phyloP scores from a whole-genome alignment of 2,329 filamentous ascomycete species.

The Xylaria sp. region DNA sequence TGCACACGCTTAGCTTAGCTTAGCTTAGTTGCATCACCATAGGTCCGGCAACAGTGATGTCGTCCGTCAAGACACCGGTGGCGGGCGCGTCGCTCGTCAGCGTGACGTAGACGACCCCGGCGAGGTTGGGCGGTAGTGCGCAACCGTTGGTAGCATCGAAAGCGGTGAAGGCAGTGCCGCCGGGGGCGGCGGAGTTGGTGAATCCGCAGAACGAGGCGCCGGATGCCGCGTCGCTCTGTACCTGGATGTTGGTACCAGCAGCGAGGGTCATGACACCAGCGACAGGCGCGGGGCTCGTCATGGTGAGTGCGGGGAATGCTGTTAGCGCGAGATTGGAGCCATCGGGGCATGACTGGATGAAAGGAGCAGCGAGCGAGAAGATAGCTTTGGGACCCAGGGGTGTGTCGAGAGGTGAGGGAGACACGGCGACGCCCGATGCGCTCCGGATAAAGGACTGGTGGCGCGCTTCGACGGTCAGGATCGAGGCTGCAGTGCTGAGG shows the following conservation, averaged over 20 bases:
- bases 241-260: slow-evolving; percentile 56
- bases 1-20: background rate
- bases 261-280: slow-evolving; percentile 53
- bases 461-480: slow-evolving; percentile 77
- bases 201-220: slow-evolving; percentile 73
- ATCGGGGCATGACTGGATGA: slow-evolving; percentile 76
- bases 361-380: slow-evolving; percentile 78
- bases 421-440: slow-evolving; percentile 66
- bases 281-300: slow-evolving; percentile 58
- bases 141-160: slow-evolving; percentile 68
- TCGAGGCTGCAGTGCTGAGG: slow-evolving; percentile 74
- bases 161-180: slow-evolving; percentile 69
- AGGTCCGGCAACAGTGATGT: slow-evolving; percentile 73
- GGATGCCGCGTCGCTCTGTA: slow-evolving; percentile 63
- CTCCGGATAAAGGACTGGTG: slow-evolving; percentile 79
- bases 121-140: slow-evolving; percentile 69
- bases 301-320: slow-evolving; percentile 69
- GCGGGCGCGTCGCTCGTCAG: slow-evolving; percentile 66
- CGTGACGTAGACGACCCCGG: slow-evolving; percentile 74
- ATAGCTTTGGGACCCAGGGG: slow-evolving; percentile 74
- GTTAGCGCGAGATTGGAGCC: slow-evolving; percentile 72
- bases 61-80: slow-evolving; percentile 66
- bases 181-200: slow-evolving; percentile 68
- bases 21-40: slow-evolving; percentile 67
- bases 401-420: slow-evolving; percentile 77